Conservation (phyloP, 805 yeast species). For the Kazachstania kunashirensis region DNA sequence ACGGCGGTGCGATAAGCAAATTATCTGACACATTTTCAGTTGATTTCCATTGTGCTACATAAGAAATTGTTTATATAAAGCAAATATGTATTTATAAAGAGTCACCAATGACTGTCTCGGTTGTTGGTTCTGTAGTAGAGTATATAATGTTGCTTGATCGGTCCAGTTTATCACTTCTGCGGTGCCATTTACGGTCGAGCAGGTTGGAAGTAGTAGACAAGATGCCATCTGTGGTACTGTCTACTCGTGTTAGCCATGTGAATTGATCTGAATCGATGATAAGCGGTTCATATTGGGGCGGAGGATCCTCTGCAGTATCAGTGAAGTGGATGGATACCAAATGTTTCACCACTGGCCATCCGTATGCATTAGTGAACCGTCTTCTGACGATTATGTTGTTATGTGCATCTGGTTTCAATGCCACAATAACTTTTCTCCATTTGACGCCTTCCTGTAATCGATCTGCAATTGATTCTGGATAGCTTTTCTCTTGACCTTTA, state of each 20-base stretch:
- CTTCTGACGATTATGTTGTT: conserved; percentile 85
- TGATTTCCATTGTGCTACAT: no score
- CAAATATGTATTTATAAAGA: no score
- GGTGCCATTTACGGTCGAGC: neutral
- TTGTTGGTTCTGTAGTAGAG: no score
- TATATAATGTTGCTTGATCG: neutral
- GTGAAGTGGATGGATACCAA: conserved; percentile 51
- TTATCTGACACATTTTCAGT: no score
- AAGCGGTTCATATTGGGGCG: neutral
- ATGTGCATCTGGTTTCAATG: conserved; percentile 85
- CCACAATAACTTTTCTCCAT: conserved; percentile 88
- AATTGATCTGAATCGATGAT: neutral
- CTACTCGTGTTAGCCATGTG: neutral
- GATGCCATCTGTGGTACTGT: neutral
- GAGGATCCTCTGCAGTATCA: neutral
- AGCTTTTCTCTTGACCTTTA: conserved; percentile 59
- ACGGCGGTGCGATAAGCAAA: no score
- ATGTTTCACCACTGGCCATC: conserved; percentile 71
- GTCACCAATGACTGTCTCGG: conserved; percentile 8
- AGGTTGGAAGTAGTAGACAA: neutral
- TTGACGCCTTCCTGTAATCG: conserved; percentile 73
- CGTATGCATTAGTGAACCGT: conserved; percentile 76
- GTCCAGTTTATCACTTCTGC: neutral
- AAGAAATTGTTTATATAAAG: no score
- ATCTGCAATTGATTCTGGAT: conserved; percentile 74